phyloP scores from a whole-genome alignment of 805 yeast species.

The Monosporozyma aquatica region DNA sequence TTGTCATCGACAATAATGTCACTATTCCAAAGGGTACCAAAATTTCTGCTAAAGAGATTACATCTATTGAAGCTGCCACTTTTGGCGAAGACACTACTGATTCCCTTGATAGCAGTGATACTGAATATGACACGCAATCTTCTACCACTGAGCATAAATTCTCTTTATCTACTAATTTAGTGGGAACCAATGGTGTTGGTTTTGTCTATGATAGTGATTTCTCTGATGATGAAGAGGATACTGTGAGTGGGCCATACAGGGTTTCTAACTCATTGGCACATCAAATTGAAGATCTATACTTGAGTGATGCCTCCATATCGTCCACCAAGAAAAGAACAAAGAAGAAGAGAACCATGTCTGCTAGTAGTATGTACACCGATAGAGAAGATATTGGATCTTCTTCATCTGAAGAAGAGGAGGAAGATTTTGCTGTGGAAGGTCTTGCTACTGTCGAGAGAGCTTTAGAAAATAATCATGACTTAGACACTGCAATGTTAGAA shows the following conservation, averaged over 20 bases:
- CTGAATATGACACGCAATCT: slow-evolving; percentile 8
- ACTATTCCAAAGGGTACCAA: slow-evolving; percentile 42
- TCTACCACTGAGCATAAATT: slow-evolving; percentile 3
- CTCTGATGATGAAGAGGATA: slow-evolving; percentile 30
- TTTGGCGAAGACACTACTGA: slow-evolving; percentile 21
- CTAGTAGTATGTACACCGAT: slow-evolving; percentile 39
- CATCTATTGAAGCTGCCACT: slow-evolving; percentile 22
- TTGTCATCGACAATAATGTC: slow-evolving; percentile 48
- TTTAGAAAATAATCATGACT: slow-evolving; percentile 81
- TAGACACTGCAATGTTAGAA: slow-evolving; percentile 88
- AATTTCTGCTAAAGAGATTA: slow-evolving; percentile 42
- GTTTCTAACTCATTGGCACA: slow-evolving; percentile 34
- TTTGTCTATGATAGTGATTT: slow-evolving; percentile 32
- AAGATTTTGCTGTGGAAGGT: slow-evolving; percentile 84
- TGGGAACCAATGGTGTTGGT: slow-evolving; percentile 33
- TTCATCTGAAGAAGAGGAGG: slow-evolving; percentile 41
- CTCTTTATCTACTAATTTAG: slow-evolving; percentile 18
- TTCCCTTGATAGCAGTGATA: slow-evolving; percentile 24
- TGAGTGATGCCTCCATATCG: slow-evolving; percentile 52
- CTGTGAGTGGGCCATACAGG: slow-evolving; percentile 15
- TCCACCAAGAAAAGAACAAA: slow-evolving; percentile 39
- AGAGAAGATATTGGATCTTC: slow-evolving; percentile 33
- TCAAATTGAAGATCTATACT: slow-evolving; percentile 38
- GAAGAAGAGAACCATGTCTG: slow-evolving; percentile 37
- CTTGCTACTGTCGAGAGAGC: slow-evolving; percentile 88